Conservation (phyloP, 352 stramenopile genomes). For the Pythium brachiatum region DNA sequence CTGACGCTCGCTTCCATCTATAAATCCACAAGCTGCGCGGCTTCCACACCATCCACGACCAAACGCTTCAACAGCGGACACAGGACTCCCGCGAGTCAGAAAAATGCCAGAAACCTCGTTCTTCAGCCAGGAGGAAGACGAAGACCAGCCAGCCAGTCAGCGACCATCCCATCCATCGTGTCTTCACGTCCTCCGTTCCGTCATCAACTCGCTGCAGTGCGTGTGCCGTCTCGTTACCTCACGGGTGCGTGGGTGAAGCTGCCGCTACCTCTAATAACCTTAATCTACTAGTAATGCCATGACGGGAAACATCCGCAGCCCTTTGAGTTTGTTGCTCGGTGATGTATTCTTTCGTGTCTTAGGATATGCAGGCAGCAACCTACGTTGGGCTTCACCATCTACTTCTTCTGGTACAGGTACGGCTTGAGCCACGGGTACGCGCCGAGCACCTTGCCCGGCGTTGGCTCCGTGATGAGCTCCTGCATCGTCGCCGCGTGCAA, state of each 20-base stretch:
- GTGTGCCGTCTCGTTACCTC: neutral
- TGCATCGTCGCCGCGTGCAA: conserved; percentile 26
- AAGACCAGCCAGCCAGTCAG: neutral
- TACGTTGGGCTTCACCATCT: neutral
- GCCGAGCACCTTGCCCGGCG: conserved; percentile 16
- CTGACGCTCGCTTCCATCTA: neutral
- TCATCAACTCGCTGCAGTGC: neutral
- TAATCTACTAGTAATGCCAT: too few species aligned
- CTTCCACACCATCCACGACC: neutral
- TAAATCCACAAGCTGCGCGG: neutral
- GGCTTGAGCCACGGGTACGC: conserved; percentile 30
- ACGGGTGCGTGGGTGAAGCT: neutral
- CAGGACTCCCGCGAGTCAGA: neutral
- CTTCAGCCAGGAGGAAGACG: neutral
- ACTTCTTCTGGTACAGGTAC: conserved; percentile 27
- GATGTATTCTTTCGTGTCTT: too few species aligned
- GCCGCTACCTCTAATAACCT: neutral
- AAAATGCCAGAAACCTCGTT: neutral
- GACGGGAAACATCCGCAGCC: too few species aligned
- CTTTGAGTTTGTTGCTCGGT: too few species aligned
- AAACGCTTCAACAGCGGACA: neutral
- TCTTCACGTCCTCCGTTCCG: neutral
- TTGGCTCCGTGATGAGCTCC: conserved; percentile 22
- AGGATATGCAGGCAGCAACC: neutral
- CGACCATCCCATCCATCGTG: neutral